These are phyloP conservation scores for Dactylorhiza incarnata DNA, from an alignment of 106 monocot species.

Conservation along the genomic window DNA sequence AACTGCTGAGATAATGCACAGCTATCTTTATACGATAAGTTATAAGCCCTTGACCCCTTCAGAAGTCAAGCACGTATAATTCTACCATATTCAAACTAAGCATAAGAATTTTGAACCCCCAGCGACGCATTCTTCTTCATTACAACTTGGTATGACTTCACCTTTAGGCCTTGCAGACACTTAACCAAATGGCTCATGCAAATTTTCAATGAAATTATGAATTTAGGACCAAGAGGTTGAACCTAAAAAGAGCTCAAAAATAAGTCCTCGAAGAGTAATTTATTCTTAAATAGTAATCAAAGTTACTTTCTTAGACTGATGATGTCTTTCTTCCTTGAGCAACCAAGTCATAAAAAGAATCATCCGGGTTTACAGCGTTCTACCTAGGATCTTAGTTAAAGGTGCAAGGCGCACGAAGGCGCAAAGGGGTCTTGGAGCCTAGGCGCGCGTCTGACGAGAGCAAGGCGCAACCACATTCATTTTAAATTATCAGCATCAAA, in stretches of 20 bases:
- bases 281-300: neutral
- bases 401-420: too few species aligned
- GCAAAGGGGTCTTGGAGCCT: too few species aligned
- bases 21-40: neutral
- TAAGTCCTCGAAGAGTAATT: neutral
- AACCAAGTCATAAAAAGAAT: neutral
- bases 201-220: neutral
- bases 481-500: too few species aligned
- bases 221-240: neutral
- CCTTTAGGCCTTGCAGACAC: neutral
- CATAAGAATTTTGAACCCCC: neutral
- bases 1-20: neutral
- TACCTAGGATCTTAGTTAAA: neutral
- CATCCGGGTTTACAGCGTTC: neutral
- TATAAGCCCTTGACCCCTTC: neutral
- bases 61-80: neutral
- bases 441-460: too few species aligned
- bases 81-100: neutral
- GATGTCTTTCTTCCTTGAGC: neutral
- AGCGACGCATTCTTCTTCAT: neutral
- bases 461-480: too few species aligned
- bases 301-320: neutral
- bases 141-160: neutral
- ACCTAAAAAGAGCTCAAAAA: neutral
- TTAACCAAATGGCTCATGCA: neutral